Conservation (phyloP, 2,329 filamentous ascomycete genomes). For the Aspergillus aculeatus region DNA sequence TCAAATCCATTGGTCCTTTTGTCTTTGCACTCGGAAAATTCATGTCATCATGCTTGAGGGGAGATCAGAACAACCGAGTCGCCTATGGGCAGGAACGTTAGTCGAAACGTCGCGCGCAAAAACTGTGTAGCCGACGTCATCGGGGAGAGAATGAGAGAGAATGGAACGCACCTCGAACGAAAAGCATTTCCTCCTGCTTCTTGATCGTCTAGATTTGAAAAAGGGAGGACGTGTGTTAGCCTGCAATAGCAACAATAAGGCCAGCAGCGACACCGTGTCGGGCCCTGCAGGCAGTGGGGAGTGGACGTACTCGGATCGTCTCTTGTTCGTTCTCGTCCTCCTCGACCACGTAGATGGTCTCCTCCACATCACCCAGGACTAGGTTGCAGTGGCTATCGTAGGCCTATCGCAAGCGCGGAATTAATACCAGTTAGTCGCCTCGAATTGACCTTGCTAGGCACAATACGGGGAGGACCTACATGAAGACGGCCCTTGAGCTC, state of each 20-base stretch:
- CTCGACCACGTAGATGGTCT: slow-evolving; percentile 92
- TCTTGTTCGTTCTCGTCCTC: slow-evolving; percentile 78
- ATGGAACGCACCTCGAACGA: slow-evolving; percentile 77
- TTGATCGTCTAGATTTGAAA: slow-evolving; percentile 68
- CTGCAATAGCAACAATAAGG: neutral
- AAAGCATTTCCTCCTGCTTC: slow-evolving; percentile 98
- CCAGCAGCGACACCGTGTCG: neutral
- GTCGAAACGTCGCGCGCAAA: slow-evolving; percentile 2
- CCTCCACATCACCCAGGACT: slow-evolving; percentile 91
- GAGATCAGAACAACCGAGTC: slow-evolving; percentile 73
- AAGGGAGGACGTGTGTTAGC: neutral
- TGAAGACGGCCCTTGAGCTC: slow-evolving; percentile 94
- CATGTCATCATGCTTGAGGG: slow-evolving; percentile 50
- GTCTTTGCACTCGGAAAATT: neutral
- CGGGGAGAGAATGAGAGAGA: neutral
- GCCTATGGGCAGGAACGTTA: slow-evolving; percentile 48
- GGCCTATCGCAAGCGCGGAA: slow-evolving; percentile 57
- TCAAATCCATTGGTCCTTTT: neutral
- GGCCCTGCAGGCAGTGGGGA: no score
- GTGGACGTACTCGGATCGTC: slow-evolving; percentile 63
- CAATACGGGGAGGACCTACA: slow-evolving; percentile 54
- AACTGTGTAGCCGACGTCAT: neutral
- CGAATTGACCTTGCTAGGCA: neutral
- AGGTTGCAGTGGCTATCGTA: slow-evolving; percentile 99
- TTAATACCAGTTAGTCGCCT: slow-evolving; percentile 4